Base-by-base conservation (phyloP, 2,329 filamentous ascomycete species). In the Aspergillus tanneri region DNA sequence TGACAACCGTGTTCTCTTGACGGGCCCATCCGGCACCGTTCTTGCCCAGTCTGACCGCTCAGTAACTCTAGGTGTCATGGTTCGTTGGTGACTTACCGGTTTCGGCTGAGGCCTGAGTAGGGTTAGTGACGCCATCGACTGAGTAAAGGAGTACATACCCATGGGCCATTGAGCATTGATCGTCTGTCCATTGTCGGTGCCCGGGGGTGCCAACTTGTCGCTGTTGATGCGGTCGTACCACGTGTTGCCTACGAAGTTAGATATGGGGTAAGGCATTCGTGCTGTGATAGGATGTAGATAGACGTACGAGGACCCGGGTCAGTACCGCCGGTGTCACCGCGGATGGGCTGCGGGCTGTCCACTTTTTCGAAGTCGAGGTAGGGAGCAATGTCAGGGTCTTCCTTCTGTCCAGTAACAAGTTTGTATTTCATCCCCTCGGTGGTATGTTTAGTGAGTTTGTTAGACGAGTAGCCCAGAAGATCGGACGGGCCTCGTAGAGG, bases 341-440 rank as follows among this genome's bases (percentile, higher is more conserved):
- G 75, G 35, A 82, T 75, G 1, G 81, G 81, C 59, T 83, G 77
- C 0, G 81, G 80, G 27, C 73, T 72, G 3, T 77, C 67, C 22
- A 74, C 72, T 44, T 73, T 66, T 41, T 76, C 71, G 54, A 84
- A 80, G 61, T 83, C 72, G 1, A 84, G 71, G 46, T 75, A 80
- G 2, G 75, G 58, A 0, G 81, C 81, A 11, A 80, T 66, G 8
- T 77, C 65, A 0, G 71, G 67, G 39, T 78, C 71, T 0, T 75
- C 75, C 1, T 73, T 73, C 57, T 84, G 81, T 0, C 77, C 79
- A 0, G 70, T 64, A 8, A 78, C 76, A 8, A 77, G 69, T 28
- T 75, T 62, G 42, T 71, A 75, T 3, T 67, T 56, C 16, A 72
- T 54, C 3, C 60, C 62, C 9, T 69, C 64, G 3, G 70, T 72